Evolutionary conservation across 2,329 filamentous ascomycete species (phyloP), one percentile per base, ranked within the genome.

Genomic region (Fusarium sulawesiense): DNA sequence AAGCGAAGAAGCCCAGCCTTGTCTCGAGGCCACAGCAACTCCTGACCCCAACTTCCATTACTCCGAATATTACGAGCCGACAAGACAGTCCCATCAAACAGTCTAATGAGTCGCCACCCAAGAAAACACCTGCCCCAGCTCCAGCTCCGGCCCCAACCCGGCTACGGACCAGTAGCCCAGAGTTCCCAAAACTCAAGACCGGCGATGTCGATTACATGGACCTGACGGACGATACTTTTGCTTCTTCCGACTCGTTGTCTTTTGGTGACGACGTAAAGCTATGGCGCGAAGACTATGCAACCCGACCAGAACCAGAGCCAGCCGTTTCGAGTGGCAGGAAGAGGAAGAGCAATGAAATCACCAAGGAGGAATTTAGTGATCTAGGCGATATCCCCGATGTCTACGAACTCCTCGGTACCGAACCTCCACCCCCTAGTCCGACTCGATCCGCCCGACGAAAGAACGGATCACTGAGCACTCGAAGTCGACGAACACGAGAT

Each of bases 321-420:
- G 53, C 76, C 12, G 66, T 79, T 3, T 82, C 77, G 46, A 80
- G 80, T 47, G 79, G 79, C 20, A 86, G 83, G 75, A 88, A 88
- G 76, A 78, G 85, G 65, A 88, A 88, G 73, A 87, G 85, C 64
- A 78, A 77, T 25, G 83, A 86, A 12, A 83, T 85, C 25, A 81
- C 73, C 64, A 80, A 77, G 61, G 73, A 76, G 27, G 76, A 79
- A 14, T 75, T 76, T 16, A 77, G 75, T 18, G 77, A 80, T 6
- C 76, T 83, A 16, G 83, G 83, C 34, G 82, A 85, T 20, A 89
- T 87, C 47, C 86, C 85, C 0, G 86, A 89, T 66, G 84, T 89
- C 10, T 83, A 85, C 66, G 80, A 87, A 49, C 77, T 84, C 49
- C 76, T 83, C 13, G 84, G 81, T 29, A 83, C 81, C 16, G 75